Percentiles rank a stretch among this genome's conserved stretches.
Evolutionary conservation across 2,329 filamentous ascomycete species (phyloP).

Genomic region (Talaromyces piceae): DNA sequence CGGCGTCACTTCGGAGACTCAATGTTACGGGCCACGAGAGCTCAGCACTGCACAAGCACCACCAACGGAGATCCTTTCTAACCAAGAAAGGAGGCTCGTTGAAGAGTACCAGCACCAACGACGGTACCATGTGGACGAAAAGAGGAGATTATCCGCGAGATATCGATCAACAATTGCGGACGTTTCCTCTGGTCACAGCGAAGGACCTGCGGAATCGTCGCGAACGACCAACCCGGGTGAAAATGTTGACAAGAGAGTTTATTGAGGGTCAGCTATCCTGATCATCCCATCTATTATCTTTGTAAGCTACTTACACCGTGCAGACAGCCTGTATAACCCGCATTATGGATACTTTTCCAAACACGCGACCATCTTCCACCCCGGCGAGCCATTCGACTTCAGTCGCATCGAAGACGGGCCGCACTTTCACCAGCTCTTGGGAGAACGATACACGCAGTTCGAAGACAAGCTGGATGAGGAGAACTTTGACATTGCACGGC

Average conservation of each 20-base stretch:
- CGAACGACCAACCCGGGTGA: constrained; percentile 76
- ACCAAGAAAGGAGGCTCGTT: constrained; percentile 23
- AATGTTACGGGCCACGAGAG: constrained; percentile 4
- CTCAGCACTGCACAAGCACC: constrained; percentile 15
- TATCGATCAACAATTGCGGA: constrained; percentile 69
- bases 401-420: constrained; percentile 71
- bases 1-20: constrained; percentile 6
- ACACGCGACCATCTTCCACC: constrained; percentile 90
- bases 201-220: constrained; percentile 63
- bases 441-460: constrained; percentile 77
- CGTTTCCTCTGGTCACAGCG: constrained; percentile 80
- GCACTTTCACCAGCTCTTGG: constrained; percentile 70
- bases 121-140: constrained; percentile 79
- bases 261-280: constrained; percentile 64
- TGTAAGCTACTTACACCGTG: background rate
- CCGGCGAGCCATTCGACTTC: constrained; percentile 88
- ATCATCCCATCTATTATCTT: background rate
- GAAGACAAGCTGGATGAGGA: constrained; percentile 77
- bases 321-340: constrained; percentile 90
- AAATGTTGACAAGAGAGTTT: constrained; percentile 97
- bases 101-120: constrained; percentile 33
- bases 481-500: constrained; percentile 66
- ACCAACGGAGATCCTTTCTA: constrained; percentile 31
- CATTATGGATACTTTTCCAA: constrained; percentile 95
- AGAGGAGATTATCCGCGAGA: constrained; percentile 69